Percentiles rank a stretch among this genome's conserved stretches.
Conservation (phyloP, 2,329 filamentous ascomycete genomes). For the Trichophyton simii region DNA sequence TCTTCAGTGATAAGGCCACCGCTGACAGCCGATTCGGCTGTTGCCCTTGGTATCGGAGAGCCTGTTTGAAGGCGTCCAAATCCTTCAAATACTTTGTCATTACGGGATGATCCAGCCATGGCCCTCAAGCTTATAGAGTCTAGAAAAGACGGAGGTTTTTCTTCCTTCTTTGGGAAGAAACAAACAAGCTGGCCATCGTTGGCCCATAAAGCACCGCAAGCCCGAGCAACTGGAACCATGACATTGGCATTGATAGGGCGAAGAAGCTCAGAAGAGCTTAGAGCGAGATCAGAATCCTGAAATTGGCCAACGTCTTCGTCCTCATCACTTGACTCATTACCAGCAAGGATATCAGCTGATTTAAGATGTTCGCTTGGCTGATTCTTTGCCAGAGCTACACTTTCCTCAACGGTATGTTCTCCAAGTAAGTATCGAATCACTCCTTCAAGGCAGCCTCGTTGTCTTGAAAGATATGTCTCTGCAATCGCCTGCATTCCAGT, state of each 20-base stretch:
- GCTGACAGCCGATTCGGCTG: slow-evolving; percentile 35
- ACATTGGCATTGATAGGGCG: slow-evolving; percentile 47
- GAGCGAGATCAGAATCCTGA: slow-evolving; percentile 33
- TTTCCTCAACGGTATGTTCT: slow-evolving; percentile 47
- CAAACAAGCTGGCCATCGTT: slow-evolving; percentile 45
- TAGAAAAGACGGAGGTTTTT: slow-evolving; percentile 39
- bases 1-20: slow-evolving; percentile 31
- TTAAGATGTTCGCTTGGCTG: slow-evolving; percentile 42
- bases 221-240: slow-evolving; percentile 51
- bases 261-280: slow-evolving; percentile 40
- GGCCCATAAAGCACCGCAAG: slow-evolving; percentile 46
- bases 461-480: slow-evolving; percentile 39
- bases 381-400: slow-evolving; percentile 40
- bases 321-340: slow-evolving; percentile 75
- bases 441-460: slow-evolving; percentile 47
- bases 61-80: slow-evolving; percentile 48
- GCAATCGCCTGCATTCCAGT: slow-evolving; percentile 44
- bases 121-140: slow-evolving; percentile 38
- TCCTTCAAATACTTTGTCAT: slow-evolving; percentile 47
- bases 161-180: slow-evolving; percentile 44
- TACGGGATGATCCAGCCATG: slow-evolving; percentile 36
- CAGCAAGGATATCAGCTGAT: slow-evolving; percentile 35
- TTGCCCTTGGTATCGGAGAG: slow-evolving; percentile 36
- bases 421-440: slow-evolving; percentile 50
- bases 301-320: slow-evolving; percentile 47